These are phyloP conservation scores for Poa annua DNA, from an alignment of 176 grass and related monocot species.

Conservation along the genomic window DNA sequence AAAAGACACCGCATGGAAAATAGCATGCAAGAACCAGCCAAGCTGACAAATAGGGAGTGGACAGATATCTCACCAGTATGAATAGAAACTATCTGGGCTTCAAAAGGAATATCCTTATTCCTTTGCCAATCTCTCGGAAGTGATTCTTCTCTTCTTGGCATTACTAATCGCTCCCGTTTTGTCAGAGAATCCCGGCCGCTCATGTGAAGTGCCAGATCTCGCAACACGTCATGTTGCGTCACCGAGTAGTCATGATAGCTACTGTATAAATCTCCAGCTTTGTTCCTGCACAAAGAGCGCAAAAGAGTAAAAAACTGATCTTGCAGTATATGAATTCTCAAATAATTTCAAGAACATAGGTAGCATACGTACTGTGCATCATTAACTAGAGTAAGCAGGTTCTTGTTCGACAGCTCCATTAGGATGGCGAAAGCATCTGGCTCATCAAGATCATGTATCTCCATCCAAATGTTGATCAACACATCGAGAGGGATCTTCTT, in stretches of 20 bases:
- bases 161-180: slow-evolving; percentile 64
- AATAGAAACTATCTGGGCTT: slow-evolving; percentile 97
- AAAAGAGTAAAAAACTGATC: slow-evolving; percentile 16
- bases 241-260: slow-evolving; percentile 83
- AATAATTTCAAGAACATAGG: slow-evolving; percentile 26
- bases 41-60: neutral
- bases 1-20: neutral
- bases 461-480: slow-evolving; percentile 96
- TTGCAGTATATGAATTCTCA: neutral
- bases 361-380: slow-evolving; percentile 82
- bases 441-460: slow-evolving; percentile 89
- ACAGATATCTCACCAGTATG: slow-evolving; percentile 70
- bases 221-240: slow-evolving; percentile 93
- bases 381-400: slow-evolving; percentile 88
- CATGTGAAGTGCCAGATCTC: slow-evolving; percentile 92
- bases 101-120: slow-evolving; percentile 66
- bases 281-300: slow-evolving; percentile 60
- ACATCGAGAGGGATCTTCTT: slow-evolving; percentile 95
- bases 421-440: slow-evolving; percentile 89
- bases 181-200: slow-evolving; percentile 62
- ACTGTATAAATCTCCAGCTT: slow-evolving; percentile 89
- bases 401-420: slow-evolving; percentile 83
- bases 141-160: slow-evolving; percentile 86
- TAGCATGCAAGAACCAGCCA: slow-evolving; percentile 15
- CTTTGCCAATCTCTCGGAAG: slow-evolving; percentile 87